Percentiles rank a stretch among this genome's conserved stretches.
Conservation (phyloP, 371 early-diverging fungal genomes). For the Cokeromyces recurvatus region DNA sequence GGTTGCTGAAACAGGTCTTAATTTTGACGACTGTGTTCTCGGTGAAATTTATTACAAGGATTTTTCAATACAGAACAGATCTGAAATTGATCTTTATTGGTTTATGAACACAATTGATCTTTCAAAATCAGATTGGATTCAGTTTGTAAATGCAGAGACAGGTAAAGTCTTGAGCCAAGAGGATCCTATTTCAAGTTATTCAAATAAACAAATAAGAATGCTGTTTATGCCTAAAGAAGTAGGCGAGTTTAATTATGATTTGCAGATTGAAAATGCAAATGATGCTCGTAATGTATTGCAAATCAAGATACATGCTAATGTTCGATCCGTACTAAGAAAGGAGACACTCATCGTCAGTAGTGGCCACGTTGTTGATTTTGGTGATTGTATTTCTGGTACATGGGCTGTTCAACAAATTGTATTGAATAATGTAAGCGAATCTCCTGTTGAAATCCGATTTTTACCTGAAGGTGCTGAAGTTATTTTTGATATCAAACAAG, state of each 20-base stretch:
- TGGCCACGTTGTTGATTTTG: conserved; percentile 86
- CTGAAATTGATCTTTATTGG: conserved; percentile 91
- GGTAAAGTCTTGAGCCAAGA: conserved; percentile 47
- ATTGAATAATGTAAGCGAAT: conserved; percentile 80
- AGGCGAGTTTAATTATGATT: conserved; percentile 86
- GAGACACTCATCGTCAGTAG: conserved; percentile 75
- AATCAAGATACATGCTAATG: conserved; percentile 78
- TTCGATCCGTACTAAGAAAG: conserved; percentile 71
- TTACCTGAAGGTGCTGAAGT: conserved; percentile 75
- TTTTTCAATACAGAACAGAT: conserved; percentile 86
- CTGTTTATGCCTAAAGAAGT: conserved; percentile 83
- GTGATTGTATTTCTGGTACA: conserved; percentile 85
- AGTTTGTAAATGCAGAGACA: conserved; percentile 73
- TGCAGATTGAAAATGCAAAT: conserved; percentile 89
- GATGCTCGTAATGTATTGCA: conserved; percentile 80
- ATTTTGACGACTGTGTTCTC: conserved; percentile 90
- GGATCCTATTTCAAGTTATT: conserved; percentile 67
- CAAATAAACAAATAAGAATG: conserved; percentile 70
- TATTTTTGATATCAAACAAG: conserved; percentile 51
- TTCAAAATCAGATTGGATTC: conserved; percentile 56
- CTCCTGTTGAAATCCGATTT: conserved; percentile 76
- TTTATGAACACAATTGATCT: conserved; percentile 70
- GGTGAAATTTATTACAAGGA: conserved; percentile 86
- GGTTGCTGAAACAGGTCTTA: conserved; percentile 83
- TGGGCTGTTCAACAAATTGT: conserved; percentile 78